These are phyloP conservation scores for Epichloe hybrida DNA, from an alignment of 2,329 filamentous ascomycete species.

Conservation along the genomic window DNA sequence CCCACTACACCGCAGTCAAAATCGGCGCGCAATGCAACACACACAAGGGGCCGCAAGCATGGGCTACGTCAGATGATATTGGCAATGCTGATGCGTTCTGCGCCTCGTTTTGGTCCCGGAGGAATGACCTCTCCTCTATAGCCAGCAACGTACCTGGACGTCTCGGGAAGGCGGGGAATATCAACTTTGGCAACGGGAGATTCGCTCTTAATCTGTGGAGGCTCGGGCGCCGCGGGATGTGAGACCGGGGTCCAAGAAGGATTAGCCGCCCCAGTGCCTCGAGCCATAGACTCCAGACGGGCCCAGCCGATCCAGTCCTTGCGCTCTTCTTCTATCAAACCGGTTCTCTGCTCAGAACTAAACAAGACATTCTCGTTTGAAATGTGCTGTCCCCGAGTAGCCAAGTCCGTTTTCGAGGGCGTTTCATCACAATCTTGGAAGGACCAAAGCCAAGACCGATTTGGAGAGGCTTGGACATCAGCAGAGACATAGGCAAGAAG, in stretches of 20 bases:
- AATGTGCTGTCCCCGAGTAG: slow-evolving; percentile 8
- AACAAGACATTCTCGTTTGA: slow-evolving; percentile 24
- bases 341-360: slow-evolving; percentile 34
- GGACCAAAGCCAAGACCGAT: slow-evolving; percentile 75
- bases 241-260: slow-evolving; percentile 19
- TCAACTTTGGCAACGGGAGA: slow-evolving; percentile 14
- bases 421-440: slow-evolving; percentile 37
- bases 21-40: background rate
- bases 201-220: slow-evolving; percentile 24
- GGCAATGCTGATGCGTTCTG: slow-evolving; percentile 19
- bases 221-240: slow-evolving; percentile 15
- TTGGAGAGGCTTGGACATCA: slow-evolving; percentile 69
- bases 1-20: background rate
- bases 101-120: slow-evolving; percentile 14
- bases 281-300: slow-evolving; percentile 43
- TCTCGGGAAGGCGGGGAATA: slow-evolving; percentile 17
- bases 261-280: slow-evolving; percentile 17
- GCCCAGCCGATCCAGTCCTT: slow-evolving; percentile 74
- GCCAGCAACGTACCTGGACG: slow-evolving; percentile 17
- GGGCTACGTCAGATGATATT: slow-evolving; percentile 27
- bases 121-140: slow-evolving; percentile 14
- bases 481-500: slow-evolving; percentile 75
- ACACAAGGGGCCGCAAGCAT: background rate
- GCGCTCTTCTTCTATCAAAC: slow-evolving; percentile 41
- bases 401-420: slow-evolving; percentile 10